A percentile compares a stretch with the other conserved stretches of the same genome.
These are phyloP conservation scores for Alternaria sp. DNA, from an alignment of 2,329 filamentous ascomycete genomes.

Conservation along the genomic window DNA sequence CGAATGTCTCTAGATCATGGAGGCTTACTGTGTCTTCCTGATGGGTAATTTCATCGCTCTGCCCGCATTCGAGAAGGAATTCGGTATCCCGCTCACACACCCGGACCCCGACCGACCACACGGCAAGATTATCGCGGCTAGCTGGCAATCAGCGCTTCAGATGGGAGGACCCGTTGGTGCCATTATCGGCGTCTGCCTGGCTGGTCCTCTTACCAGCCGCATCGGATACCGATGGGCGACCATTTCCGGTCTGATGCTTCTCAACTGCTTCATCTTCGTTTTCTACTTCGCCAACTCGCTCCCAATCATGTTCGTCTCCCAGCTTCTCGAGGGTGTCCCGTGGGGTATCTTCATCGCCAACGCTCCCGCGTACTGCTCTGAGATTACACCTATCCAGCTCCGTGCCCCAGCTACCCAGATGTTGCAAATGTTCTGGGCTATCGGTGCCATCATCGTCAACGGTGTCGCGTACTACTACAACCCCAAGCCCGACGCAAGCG, in stretches of 20 bases:
- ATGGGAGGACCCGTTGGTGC: constrained; percentile 64
- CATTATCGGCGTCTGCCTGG: constrained; percentile 65
- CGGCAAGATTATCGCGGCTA: constrained; percentile 54
- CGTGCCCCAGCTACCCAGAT: constrained; percentile 66
- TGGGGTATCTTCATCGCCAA: constrained; percentile 73
- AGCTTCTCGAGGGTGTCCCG: constrained; percentile 67
- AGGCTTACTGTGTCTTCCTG: constrained; percentile 68
- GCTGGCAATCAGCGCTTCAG: constrained; percentile 66
- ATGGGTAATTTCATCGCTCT: constrained; percentile 66
- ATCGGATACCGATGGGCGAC: constrained; percentile 68
- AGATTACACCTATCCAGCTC: constrained; percentile 66
- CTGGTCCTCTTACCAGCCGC: constrained; percentile 65
- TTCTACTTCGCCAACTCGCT: constrained; percentile 63
- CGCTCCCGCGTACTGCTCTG: constrained; percentile 67
- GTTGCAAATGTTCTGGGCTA: constrained; percentile 71
- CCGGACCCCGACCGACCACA: not conserved
- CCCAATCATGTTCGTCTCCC: constrained; percentile 57
- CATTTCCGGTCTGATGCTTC: constrained; percentile 60
- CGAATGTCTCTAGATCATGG: constrained; percentile 62
- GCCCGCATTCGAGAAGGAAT: constrained; percentile 54
- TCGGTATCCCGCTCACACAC: constrained; percentile 49
- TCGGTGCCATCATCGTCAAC: constrained; percentile 67
- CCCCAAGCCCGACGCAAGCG: not conserved
- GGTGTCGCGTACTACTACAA: constrained; percentile 64
- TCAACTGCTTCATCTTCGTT: constrained; percentile 67